Evolutionary conservation across 805 yeast species (phyloP), one percentile per base, ranked within the genome.

Genomic region (Sugiyamaella floridensis): DNA sequence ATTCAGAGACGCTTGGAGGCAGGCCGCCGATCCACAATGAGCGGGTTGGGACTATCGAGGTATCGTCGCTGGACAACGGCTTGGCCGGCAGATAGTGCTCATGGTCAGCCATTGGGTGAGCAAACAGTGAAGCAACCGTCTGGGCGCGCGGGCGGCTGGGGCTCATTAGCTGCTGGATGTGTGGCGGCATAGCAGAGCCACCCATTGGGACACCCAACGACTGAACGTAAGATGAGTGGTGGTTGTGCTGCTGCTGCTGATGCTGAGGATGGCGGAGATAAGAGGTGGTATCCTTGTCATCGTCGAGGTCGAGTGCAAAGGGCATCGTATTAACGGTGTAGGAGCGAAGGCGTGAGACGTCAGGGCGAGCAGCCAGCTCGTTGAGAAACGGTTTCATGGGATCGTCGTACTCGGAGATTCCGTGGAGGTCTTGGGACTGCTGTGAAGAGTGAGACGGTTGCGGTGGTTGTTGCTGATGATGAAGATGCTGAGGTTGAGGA

Each of bases 21-120:
- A 92, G 76, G 63, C 90, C 89, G 45, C 89, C 86, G 51, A 93
- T 74, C 58, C 90, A 76, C 45, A 92, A 73, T 11, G 88, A 82
- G 59, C 85, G 86, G 82, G 59, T 88, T 65, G 45, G 81, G 72
- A 2, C 86, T n/a, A 53, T 40, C 8, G 53, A 20, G 2, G 58
- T 76, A 62, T 85, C 88, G 51, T 83, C 85, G 52, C 49, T 51
- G 53, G 55, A 40, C 26, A 49, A 50, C 9, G 37, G 37, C 9
- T 11, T 32, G 18, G 52, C 34, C 29, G 58, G 22, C n/a, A 10
- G 58, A 8, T 4, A 32, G 4, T 32, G 37, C 2, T 32, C n/a
- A 11, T 32, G n/a, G n/a, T 32, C n/a, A 11, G 19, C 43, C 57
- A 22, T 50, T 49, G 53, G 56, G 43, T 16, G 42, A 44, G 49